Evolutionary conservation across 805 yeast genomes (phyloP).

Genomic region (Yamadazyma scolyti): DNA sequence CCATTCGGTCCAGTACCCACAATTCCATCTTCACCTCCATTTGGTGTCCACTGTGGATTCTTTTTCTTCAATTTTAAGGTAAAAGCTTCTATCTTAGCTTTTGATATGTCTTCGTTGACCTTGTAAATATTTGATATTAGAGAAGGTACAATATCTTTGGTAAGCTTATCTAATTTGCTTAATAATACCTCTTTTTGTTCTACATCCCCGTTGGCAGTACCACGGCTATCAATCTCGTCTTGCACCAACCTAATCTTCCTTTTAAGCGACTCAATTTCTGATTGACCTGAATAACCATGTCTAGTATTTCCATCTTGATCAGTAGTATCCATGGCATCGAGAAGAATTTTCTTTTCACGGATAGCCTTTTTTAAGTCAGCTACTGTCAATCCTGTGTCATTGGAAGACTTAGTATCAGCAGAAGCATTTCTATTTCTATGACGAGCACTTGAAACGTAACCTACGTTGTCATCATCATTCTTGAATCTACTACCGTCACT

Average conservation of each 20-base stretch:
- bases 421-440: conserved; percentile 38
- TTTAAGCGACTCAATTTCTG: conserved; percentile 64
- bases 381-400: conserved; percentile 38
- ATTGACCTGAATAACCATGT: conserved; percentile 32
- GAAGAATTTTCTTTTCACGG: conserved; percentile 65
- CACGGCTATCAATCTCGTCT: conserved; percentile 26
- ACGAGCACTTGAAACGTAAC: conserved; percentile 68
- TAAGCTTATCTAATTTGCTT: conserved; percentile 55
- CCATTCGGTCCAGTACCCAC: conserved; percentile 88
- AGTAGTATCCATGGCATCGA: conserved; percentile 69
- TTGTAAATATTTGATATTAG: conserved; percentile 60
- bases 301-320: conserved; percentile 42
- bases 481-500: conserved; percentile 43
- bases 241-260: conserved; percentile 50
- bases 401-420: conserved; percentile 16
- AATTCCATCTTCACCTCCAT: conserved; percentile 34
- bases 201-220: conserved; percentile 28
- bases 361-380: conserved; percentile 60
- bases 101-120: conserved; percentile 66
- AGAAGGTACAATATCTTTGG: conserved; percentile 65
- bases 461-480: conserved; percentile 67
- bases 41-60: conserved; percentile 60
- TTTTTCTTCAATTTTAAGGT: conserved; percentile 52
- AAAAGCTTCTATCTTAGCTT: conserved; percentile 61
- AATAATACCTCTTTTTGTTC: conserved; percentile 50